phyloP scores from a whole-genome alignment of 179 eudicot genomes.

The Vitellaria paradoxa region DNA sequence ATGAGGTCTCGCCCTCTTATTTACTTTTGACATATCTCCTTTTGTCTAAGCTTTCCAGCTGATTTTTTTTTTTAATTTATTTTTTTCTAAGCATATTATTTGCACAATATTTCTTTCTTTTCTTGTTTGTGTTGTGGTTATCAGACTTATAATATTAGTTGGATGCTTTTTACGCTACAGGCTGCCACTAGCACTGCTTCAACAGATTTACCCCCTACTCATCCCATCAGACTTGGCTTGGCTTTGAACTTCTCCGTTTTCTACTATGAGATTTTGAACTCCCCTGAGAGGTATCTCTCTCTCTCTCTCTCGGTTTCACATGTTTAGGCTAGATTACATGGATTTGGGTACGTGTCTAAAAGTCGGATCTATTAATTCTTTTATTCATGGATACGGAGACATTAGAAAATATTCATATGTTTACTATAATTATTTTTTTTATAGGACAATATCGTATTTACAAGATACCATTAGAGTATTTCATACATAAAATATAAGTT shows the following conservation, averaged over 20 bases:
- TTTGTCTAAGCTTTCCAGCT: not conserved
- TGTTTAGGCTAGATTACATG: too few species aligned
- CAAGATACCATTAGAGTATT: too few species aligned
- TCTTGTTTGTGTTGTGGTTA: not conserved
- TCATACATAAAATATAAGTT: too few species aligned
- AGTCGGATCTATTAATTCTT: too few species aligned
- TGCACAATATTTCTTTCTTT: not conserved
- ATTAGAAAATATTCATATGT: too few species aligned
- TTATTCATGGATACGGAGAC: too few species aligned
- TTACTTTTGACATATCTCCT: not conserved
- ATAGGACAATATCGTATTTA: too few species aligned
- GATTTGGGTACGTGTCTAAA: too few species aligned
- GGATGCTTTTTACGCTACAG: slow-evolving; percentile 9
- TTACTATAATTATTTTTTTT: too few species aligned
- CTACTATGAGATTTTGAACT: slow-evolving; percentile 29
- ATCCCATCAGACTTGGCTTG: slow-evolving; percentile 36
- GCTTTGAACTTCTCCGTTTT: slow-evolving; percentile 37
- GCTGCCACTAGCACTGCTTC: slow-evolving; percentile 29
- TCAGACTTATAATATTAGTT: not conserved
- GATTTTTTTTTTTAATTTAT: too few species aligned
- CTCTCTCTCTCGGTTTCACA: slow-evolving; percentile 9
- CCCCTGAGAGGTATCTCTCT: slow-evolving; percentile 23
- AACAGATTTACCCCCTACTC: slow-evolving; percentile 31
- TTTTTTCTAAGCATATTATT: not conserved
- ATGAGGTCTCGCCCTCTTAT: slow-evolving; percentile 15